Base-by-base conservation (phyloP, 345 rosid genomes). In the Gossypium raimondii region DNA sequence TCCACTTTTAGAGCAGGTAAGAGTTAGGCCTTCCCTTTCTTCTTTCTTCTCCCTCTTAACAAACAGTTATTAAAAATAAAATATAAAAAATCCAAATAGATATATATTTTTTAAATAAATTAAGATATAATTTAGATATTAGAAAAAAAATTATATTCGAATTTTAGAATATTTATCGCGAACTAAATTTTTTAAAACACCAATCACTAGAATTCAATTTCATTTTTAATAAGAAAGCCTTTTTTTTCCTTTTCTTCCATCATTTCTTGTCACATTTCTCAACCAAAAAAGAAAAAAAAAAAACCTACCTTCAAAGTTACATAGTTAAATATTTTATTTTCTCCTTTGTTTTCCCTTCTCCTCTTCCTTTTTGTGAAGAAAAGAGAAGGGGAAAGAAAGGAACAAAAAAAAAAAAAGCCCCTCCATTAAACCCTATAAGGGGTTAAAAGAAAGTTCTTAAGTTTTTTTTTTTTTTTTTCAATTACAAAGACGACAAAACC, bases 381-480 rank as follows among this genome's bases (percentile, higher is more conserved):
- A 67, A 67, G 71, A 47, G 55, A 47, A 67, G 70, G 71, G 71
- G n/a, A 47, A 67, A 2, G 9, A 44, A 67, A 6, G 34, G 55
- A 20, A 20, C 20, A n/a, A 51, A 3, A 13, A 14, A 51, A 51
- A 50, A 2, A 12, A 14, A 50, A 50, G 1, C 4, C 70, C 34
- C 70, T 66, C 47, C 34, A 44, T 44, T 20, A 66, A 66, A 11
- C 27, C 70, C 22, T 6, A 10, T 55, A 55, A 55, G n/a, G 59
- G 59, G 56, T 34, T 4, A 34, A 4, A 34, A 34, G 5, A 34
- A 5, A 34, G 41, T 34, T 29, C 38, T 29, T 14, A 47, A 47
- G 13, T 3, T 51, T 2, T 51, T 51, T 14, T 48, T 51, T 51
- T 14, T 48, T 1, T 53, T 34, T 29, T 62, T 29, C 38, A 34